Evolutionary conservation across 257 asterid species (phyloP), one percentile per base, ranked within the genome.

Genomic region (Fraxinus pennsylvanica): DNA sequence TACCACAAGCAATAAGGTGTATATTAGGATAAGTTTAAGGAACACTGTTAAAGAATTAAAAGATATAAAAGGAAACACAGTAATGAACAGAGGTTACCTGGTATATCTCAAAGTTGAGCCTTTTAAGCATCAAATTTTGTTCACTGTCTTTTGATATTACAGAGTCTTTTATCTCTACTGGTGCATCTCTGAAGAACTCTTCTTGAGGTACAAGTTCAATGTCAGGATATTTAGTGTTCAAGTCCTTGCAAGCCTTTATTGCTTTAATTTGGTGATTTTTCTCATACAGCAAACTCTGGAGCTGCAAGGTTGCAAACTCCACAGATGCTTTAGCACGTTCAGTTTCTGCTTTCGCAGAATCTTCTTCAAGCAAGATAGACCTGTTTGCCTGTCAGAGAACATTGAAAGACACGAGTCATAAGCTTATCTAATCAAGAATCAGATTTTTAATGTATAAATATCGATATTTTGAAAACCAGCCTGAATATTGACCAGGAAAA

Each of bases 211-310:
- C 96, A 73, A 95, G 97, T 80, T 93, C 92, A 82, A 95, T 92
- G 84, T 89, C 93, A 79, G 97, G 88, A 81, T 89, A 91, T 75
- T 92, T 93, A 15, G 98, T 89, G 87, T 86, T 91, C 76, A 95
- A 95, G 81, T 91, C 98, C 71, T 92, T 91, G 93, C 98, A 95
- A 78, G 97, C 97, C 78, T 91, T 95, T 59, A 93, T 90, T 29
- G 99, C 99, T 91, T 93, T 95, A 63, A 90, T 86, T 81, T 91
- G 93, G 86, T 95, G 99, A 84, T 89, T 91, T 84, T 93, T 95
- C 92, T 95, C 99, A 69, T 93, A 95, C 93, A 91, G 91, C 87
- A 95, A 84, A 82, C 90, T 95, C 85, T 93, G 98, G 76, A 93
- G 98, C 89, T 93, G 98, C 89, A 93, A 86, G 25, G 97, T 91